A percentile compares a stretch with the other conserved stretches of the same genome.
These are phyloP conservation scores for Colletotrichum sp. DNA, from an alignment of 2,329 filamentous ascomycete genomes.

Conservation along the genomic window DNA sequence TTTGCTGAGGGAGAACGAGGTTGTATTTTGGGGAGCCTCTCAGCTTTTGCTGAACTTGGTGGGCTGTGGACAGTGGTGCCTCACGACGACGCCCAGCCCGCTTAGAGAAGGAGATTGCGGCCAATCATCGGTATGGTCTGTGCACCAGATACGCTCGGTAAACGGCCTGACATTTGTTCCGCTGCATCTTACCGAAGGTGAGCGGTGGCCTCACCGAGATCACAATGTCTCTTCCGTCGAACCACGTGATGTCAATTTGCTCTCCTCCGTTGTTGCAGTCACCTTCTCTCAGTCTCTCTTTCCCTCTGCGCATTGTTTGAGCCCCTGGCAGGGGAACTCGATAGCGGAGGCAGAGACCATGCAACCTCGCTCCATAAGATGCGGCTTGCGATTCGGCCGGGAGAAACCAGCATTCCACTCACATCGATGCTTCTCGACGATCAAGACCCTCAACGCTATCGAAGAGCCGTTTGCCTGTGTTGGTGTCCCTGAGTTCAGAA, in stretches of 20 bases:
- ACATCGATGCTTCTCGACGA: not conserved
- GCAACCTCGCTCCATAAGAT: not conserved
- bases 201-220: not conserved
- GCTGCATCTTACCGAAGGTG: not conserved
- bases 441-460: not conserved
- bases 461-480: not conserved
- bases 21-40: constrained; percentile 13
- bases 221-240: not conserved
- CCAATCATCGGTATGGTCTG: constrained; percentile 6
- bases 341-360: not conserved
- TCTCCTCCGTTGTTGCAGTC: not conserved
- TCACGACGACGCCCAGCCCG: constrained; percentile 17
- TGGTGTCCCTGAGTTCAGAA: constrained; percentile 4
- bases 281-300: not conserved
- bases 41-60: constrained; percentile 21
- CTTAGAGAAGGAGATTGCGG: constrained; percentile 10
- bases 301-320: not conserved
- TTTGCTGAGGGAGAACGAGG: not conserved
- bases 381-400: not conserved
- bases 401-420: not conserved
- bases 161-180: not conserved
- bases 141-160: not conserved
- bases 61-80: constrained; percentile 16
- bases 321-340: not conserved
- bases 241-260: not conserved